Percentiles rank a stretch among this genome's conserved stretches.
phyloP scores from a whole-genome alignment of 179 eudicot genomes.

The Actinidia arguta region DNA sequence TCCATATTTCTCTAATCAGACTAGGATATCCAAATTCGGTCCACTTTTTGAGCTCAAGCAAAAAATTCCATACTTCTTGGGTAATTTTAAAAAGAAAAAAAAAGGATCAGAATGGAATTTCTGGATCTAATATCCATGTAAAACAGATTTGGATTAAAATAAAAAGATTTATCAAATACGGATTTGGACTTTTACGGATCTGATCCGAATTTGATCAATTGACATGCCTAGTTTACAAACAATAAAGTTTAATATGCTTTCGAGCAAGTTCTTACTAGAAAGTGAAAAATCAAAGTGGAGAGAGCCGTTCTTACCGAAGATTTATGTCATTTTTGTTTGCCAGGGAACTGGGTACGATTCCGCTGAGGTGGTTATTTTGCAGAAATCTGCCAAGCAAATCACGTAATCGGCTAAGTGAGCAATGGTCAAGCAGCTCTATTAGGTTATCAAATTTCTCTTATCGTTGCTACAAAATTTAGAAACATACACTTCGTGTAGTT shows the following conservation, averaged over 20 bases:
- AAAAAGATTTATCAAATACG: too few relatives aligned
- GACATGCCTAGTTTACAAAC: background rate
- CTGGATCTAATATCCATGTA: too few relatives aligned
- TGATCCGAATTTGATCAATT: too few relatives aligned
- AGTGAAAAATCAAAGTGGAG: background rate
- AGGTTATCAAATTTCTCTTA: background rate
- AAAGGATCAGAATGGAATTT: too few relatives aligned
- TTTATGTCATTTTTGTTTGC: constrained; percentile 22
- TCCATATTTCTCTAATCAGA: too few relatives aligned
- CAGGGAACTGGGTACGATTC: constrained; percentile 45
- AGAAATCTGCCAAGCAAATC: constrained; percentile 52
- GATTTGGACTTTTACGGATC: too few relatives aligned
- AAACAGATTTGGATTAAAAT: too few relatives aligned
- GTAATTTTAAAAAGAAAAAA: too few relatives aligned
- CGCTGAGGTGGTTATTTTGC: constrained; percentile 66
- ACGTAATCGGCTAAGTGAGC: background rate
- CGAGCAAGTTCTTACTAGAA: background rate
- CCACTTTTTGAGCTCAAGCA: too few relatives aligned
- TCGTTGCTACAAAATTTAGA: background rate
- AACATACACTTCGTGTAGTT: constrained; percentile 71
- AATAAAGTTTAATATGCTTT: background rate
- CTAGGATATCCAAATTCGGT: too few relatives aligned
- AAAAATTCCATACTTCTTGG: too few relatives aligned
- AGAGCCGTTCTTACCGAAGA: constrained; percentile 30
- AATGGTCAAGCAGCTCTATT: background rate